Percentiles rank a stretch among this genome's conserved stretches.
Conservation (phyloP, 345 rosid genomes). For the Eucalyptus pauciflora region DNA sequence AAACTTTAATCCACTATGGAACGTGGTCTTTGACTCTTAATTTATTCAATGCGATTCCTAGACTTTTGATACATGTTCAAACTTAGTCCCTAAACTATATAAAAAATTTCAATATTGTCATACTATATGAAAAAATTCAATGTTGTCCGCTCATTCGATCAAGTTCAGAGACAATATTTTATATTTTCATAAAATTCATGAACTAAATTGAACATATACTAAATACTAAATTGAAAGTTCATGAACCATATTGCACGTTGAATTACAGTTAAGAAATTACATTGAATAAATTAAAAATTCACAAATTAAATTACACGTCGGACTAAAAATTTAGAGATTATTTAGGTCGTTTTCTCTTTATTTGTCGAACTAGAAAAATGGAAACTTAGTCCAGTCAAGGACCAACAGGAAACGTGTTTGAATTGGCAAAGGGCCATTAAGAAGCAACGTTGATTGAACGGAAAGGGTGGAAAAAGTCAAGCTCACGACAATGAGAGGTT, state of each 20-base stretch:
- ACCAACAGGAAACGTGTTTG: background rate
- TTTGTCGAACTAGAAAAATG: background rate
- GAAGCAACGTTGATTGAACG: accelerated
- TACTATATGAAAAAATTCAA: too few relatives aligned
- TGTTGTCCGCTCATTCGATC: accelerated
- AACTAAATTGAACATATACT: too few relatives aligned
- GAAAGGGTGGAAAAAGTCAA: background rate
- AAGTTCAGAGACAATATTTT: accelerated
- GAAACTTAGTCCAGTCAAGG: background rate
- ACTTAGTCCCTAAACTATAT: accelerated
- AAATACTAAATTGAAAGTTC: too few relatives aligned
- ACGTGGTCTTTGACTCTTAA: accelerated
- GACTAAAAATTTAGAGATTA: accelerated
- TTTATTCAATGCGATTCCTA: accelerated
- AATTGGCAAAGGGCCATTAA: background rate
- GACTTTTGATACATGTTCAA: accelerated
- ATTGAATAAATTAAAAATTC: accelerated
- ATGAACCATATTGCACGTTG: accelerated
- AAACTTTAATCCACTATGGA: too few relatives aligned
- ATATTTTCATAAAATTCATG: too few relatives aligned
- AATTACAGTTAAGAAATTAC: accelerated
- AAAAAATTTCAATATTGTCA: accelerated
- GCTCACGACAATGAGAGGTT: background rate
- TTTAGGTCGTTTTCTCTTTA: accelerated
- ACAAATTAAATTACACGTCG: accelerated